These are phyloP conservation scores for Talaromyces sp. DNA, from an alignment of 2,329 filamentous ascomycete species.

Conservation along the genomic window DNA sequence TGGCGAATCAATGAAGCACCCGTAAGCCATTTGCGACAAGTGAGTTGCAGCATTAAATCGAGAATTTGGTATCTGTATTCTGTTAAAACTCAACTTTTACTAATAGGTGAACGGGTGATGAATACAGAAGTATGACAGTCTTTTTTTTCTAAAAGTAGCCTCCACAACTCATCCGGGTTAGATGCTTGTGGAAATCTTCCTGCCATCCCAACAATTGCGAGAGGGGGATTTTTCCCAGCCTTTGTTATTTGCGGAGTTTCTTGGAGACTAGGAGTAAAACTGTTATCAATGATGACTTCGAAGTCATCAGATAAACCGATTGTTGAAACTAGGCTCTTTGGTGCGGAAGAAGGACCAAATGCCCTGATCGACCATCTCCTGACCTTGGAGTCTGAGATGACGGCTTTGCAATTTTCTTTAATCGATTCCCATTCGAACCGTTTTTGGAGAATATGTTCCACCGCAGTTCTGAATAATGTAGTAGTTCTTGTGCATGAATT, in stretches of 20 bases:
- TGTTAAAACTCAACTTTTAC: not conserved
- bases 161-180: constrained; percentile 21
- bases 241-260: constrained; percentile 1
- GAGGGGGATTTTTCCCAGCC: constrained; percentile 16
- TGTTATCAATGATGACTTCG: constrained; percentile 9
- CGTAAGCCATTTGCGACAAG: constrained; percentile 15
- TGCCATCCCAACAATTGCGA: constrained; percentile 77
- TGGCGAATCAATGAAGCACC: constrained; percentile 30
- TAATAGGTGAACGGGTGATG: not conserved
- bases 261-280: not conserved
- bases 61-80: not conserved
- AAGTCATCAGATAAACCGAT: constrained; percentile 20
- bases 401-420: constrained; percentile 8
- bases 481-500: not conserved
- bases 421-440: constrained; percentile 16
- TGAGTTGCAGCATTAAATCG: not conserved
- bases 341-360: constrained; percentile 16
- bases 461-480: not conserved
- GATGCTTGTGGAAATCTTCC: constrained; percentile 68
- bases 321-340: constrained; percentile 11
- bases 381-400: constrained; percentile 3
- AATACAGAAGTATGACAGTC: constrained; percentile 34
- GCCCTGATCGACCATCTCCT: constrained; percentile 16
- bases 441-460: constrained; percentile 14
- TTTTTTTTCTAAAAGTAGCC: constrained; percentile 23